phyloP scores from a whole-genome alignment of 768 basidiomycete species.

The Mycena olivaceomarginata region DNA sequence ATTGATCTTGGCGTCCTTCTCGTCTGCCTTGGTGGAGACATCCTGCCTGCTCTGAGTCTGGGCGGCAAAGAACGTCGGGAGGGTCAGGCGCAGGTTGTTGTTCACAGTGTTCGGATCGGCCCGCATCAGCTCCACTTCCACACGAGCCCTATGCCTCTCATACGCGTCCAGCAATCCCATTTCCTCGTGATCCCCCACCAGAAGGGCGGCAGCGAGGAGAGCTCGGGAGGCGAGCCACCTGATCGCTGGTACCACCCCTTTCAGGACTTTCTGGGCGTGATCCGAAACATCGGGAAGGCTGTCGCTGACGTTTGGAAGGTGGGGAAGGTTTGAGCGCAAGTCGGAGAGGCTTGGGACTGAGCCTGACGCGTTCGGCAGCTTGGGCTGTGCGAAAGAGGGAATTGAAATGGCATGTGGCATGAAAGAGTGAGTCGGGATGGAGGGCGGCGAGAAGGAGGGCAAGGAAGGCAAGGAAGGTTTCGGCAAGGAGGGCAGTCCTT shows the following conservation, averaged over 20 bases:
- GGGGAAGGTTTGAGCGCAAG: conserved; percentile 14
- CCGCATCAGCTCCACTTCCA: conserved; percentile 32
- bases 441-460: background rate
- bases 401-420: conserved; percentile 18
- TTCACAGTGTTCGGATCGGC: conserved; percentile 31
- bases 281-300: conserved; percentile 20
- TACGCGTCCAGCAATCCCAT: conserved; percentile 10
- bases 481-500: conserved; percentile 23
- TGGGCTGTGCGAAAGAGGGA: background rate
- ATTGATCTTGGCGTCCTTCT: conserved; percentile 32
- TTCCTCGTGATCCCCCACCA: conserved; percentile 39
- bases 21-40: conserved; percentile 27
- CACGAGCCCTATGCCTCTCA: conserved; percentile 48
- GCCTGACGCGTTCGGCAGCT: too few relatives aligned
- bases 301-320: conserved; percentile 19
- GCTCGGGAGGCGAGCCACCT: conserved; percentile 36
- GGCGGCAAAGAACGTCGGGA: conserved; percentile 32
- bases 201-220: conserved; percentile 35
- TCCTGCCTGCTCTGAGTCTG: conserved; percentile 17
- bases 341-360: background rate
- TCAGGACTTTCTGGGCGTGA: conserved; percentile 28
- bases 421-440: background rate
- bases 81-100: conserved; percentile 32
- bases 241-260: conserved; percentile 29
- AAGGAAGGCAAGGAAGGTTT: conserved; percentile 17